Evolutionary conservation across 2,329 filamentous ascomycete species (phyloP).

Genomic region (Teratosphaeria viscida): DNA sequence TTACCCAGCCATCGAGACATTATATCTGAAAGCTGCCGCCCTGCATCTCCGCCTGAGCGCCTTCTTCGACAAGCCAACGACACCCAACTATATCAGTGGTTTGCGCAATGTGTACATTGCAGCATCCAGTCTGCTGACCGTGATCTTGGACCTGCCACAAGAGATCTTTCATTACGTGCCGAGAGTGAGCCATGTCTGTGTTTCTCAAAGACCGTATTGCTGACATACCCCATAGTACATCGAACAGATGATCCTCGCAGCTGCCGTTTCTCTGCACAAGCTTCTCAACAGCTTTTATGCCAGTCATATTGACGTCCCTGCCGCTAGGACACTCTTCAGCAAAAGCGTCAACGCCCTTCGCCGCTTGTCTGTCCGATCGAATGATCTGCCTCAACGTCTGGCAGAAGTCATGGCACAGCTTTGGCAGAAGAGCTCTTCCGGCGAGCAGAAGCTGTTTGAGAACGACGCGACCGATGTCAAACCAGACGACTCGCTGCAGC

Average conservation of each 20-base stretch:
- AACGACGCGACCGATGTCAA: background rate
- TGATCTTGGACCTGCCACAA: constrained; percentile 50
- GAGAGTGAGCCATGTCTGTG: constrained; percentile 22
- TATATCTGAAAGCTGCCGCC: constrained; percentile 62
- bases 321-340: constrained; percentile 59
- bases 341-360: constrained; percentile 60
- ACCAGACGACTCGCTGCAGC: constrained; percentile 58
- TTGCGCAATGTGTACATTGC: constrained; percentile 67
- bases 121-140: constrained; percentile 58
- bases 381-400: constrained; percentile 69
- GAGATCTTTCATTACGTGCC: constrained; percentile 55
- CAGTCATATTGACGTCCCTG: constrained; percentile 57
- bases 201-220: background rate
- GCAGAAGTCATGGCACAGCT: constrained; percentile 81
- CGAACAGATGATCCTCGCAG: constrained; percentile 76
- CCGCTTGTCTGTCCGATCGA: constrained; percentile 62
- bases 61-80: constrained; percentile 69
- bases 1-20: constrained; percentile 38
- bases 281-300: constrained; percentile 67
- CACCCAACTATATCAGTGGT: constrained; percentile 61
- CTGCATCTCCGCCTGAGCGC: constrained; percentile 68
- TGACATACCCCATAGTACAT: constrained; percentile 42
- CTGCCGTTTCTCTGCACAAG: constrained; percentile 66
- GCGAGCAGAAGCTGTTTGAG: constrained; percentile 20
- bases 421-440: constrained; percentile 51